phyloP scores from a whole-genome alignment of 306 rosid species.

The Rosa multiflora region DNA sequence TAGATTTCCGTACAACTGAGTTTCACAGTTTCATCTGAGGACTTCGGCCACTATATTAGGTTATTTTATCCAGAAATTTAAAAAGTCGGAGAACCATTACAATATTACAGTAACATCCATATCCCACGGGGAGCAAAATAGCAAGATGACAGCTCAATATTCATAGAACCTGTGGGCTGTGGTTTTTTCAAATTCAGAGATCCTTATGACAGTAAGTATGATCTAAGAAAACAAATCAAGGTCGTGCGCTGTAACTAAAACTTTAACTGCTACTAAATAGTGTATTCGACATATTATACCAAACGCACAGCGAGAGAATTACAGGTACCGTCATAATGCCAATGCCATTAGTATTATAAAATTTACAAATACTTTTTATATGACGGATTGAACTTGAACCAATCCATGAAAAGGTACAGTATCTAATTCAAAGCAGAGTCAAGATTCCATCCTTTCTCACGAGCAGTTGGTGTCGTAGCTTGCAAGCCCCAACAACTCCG shows the following conservation, averaged over 20 bases:
- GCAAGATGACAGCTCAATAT: not conserved
- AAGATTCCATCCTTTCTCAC: slow-evolving; percentile 42
- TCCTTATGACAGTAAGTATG: not conserved
- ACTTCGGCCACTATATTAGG: not conserved
- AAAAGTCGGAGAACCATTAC: too few species aligned
- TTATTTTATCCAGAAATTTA: not conserved
- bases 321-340: slow-evolving; percentile 22
- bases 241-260: not conserved
- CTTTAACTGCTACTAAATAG: slow-evolving; percentile 38
- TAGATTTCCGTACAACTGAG: too few species aligned
- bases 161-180: not conserved
- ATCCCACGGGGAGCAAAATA: not conserved
- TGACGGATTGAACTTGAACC: slow-evolving; percentile 38
- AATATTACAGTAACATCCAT: too few species aligned
- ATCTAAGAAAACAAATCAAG: not conserved
- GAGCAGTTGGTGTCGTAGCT: slow-evolving; percentile 93
- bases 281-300: slow-evolving; percentile 32
- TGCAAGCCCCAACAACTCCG: slow-evolving; percentile 92
- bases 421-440: slow-evolving; percentile 33
- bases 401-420: slow-evolving; percentile 49
- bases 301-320: slow-evolving; percentile 31
- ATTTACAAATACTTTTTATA: slow-evolving; percentile 52
- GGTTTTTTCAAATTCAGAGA: not conserved
- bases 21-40: too few species aligned
- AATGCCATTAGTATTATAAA: slow-evolving; percentile 42